Base-by-base conservation (phyloP, 495 filamentous ascomycete species). In the Trypethelium eluteriae region DNA sequence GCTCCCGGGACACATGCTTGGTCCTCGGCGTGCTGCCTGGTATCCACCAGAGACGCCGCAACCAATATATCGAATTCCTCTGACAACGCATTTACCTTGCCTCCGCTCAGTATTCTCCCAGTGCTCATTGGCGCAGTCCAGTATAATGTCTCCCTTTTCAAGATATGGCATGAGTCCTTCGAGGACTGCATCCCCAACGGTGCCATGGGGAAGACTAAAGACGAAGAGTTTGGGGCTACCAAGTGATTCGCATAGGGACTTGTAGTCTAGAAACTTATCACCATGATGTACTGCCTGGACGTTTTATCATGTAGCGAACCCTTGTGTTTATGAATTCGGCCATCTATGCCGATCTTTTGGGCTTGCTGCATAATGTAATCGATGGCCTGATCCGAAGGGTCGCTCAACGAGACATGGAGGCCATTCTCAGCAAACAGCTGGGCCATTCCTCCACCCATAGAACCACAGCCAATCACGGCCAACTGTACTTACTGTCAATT, bases 111-210 rank as follows among this genome's bases (percentile, higher is more conserved):
- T 90, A n/a, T 82, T 85, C 39, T 81, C 75, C 68, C 85, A 91
- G 69, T 89, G 79, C 76, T 92, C 88, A 68, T 91, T 91, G 0
- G 85, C 85, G 25, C 84, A 85, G 72, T 91, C 88, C 9, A 92
- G 78, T 62, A 92, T 86, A 61, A 91, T 84, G 72, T 92, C 88
- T 6, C 86, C 86, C 35, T 74, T 77, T 38, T 82, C 79, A 12
- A 91, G 74, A 63, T 84, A 79, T 2, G 78, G 79, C 61, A 80
- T 78, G 9, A 91, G 76, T 64, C 80, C 80, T 2, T 80, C 80
- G 3, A 91, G 74, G n/a, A 88, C 87, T 0, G 78, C 81, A 70
- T 91, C 89, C 11, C 82, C 87, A 0, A 84, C 82, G n/a, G 72
- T 74, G n/a, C 89, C 88, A 66, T 91, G 88, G 0, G 89, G 84